Evolutionary conservation across 2,329 filamentous ascomycete species (phyloP), one percentile per base, ranked within the genome.

Genomic region (Colletotrichum eremochloae): DNA sequence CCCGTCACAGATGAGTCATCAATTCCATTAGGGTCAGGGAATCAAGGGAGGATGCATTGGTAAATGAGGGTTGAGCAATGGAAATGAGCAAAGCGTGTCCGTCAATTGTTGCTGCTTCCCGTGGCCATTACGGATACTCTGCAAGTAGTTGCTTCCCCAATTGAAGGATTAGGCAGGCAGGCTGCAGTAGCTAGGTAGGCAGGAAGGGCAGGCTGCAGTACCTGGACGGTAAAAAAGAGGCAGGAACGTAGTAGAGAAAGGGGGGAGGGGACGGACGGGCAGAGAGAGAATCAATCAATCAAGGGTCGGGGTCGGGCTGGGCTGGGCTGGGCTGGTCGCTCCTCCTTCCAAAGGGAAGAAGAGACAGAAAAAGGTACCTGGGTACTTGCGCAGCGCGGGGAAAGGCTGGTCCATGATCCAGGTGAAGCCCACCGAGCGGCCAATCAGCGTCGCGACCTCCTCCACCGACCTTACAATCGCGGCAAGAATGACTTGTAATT

Each of bases 381-480:
- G 44, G 48, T 71, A 67, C 68, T 61, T 71, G 40, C 48, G 9
- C 63, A 71, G 73, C 73, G 73, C 73, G 73, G 73, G 73, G 73
- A 74, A 73, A 72, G 67, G 68, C 66, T 64, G 42, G 60, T 52
- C 56, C 57, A 63, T 53, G 48, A 46, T 50, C 48, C 64, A 50
- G 70, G 66, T 70, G 61, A 72, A 60, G 62, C 60, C 52, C 65
- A 58, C 72, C 50, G 55, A 71, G 14, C 38, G 50, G 62, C 73
- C 73, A 74, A 74, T 74, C 71, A 74, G 57, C 55, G 31, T 20
- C 48, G 53, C 31, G 33, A 33, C n/a, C 40, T 40, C 20, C 61
- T 61, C 68, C 67, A 48, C 62, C 57, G 68, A 72, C 73, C 73
- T 72, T 72, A 56, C 65, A 63, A 75, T 67, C 67, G 68, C 72